phyloP scores from a whole-genome alignment of 1,284 basidiomycete genomes.

The Ceratobasidium sp. region DNA sequence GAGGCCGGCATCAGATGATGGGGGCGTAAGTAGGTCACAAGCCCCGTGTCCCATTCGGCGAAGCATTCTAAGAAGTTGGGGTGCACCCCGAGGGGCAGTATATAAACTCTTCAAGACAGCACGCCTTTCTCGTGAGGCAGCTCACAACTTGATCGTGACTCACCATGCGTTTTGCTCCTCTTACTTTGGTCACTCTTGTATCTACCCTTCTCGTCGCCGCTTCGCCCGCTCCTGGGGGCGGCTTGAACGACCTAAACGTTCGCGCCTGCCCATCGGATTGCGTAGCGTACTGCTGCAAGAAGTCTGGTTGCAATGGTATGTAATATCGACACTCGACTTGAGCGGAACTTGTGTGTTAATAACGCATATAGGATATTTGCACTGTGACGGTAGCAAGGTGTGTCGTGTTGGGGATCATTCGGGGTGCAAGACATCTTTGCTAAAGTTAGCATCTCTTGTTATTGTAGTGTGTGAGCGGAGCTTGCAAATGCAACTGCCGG shows the following conservation, averaged over 20 bases:
- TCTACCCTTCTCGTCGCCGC: background rate
- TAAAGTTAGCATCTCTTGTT: background rate
- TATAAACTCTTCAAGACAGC: too few relatives aligned
- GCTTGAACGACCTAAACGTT: background rate
- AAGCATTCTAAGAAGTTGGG: background rate
- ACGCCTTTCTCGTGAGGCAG: background rate
- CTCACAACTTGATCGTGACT: background rate
- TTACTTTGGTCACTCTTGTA: background rate
- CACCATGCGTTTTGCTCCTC: slow-evolving; percentile 4
- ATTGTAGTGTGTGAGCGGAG: background rate
- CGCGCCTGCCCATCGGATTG: background rate
- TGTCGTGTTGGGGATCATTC: background rate
- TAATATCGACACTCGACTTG: too few relatives aligned
- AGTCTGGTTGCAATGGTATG: slow-evolving; percentile 11
- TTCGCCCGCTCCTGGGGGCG: background rate
- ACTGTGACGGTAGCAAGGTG: slow-evolving; percentile 17
- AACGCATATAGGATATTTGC: background rate
- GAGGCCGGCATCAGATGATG: too few relatives aligned
- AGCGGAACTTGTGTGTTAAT: background rate
- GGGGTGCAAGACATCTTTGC: background rate
- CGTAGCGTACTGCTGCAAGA: background rate
- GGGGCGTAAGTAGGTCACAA: too few relatives aligned
- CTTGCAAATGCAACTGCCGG: slow-evolving; percentile 1
- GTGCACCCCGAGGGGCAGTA: background rate
- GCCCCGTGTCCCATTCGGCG: too few relatives aligned